Conservation (phyloP, 2,329 filamentous ascomycete genomes). For the Phaeoacremonium minimum region DNA sequence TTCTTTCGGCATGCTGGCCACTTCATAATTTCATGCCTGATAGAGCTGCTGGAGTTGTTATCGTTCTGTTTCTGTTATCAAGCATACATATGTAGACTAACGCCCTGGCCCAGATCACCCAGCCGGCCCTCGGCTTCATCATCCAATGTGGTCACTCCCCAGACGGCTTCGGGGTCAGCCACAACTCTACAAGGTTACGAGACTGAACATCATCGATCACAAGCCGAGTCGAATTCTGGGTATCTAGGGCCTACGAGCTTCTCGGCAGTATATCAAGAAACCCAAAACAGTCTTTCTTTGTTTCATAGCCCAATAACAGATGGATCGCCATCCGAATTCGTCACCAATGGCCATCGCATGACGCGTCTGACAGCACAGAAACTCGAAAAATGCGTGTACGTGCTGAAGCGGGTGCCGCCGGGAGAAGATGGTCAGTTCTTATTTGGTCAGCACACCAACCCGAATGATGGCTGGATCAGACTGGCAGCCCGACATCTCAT, state of each 20-base stretch:
- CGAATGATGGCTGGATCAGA: constrained; percentile 25
- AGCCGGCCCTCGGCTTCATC: too few species aligned
- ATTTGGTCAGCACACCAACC: constrained; percentile 13
- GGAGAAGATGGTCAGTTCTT: constrained; percentile 13
- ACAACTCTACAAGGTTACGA: too few species aligned
- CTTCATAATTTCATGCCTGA: too few species aligned
- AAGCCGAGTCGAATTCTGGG: too few species aligned
- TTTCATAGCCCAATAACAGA: constrained; percentile 16
- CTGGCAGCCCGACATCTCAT: constrained; percentile 21
- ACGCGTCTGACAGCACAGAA: constrained; percentile 16
- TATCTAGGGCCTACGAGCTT: constrained; percentile 43
- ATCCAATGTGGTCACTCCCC: too few species aligned
- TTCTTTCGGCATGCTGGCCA: too few species aligned
- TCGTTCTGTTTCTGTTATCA: too few species aligned
- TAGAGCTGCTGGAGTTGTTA: too few species aligned
- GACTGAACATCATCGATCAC: too few species aligned
- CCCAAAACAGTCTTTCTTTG: constrained; percentile 30
- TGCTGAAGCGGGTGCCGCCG: constrained; percentile 30
- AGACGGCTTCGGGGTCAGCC: too few species aligned
- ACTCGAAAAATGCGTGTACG: constrained; percentile 29
- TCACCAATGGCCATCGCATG: background rate
- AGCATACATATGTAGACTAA: too few species aligned
- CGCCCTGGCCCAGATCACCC: too few species aligned
- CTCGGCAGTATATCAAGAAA: constrained; percentile 35
- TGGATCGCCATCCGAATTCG: constrained; percentile 3